phyloP scores from a whole-genome alignment of 331 rosid genomes.

The Ulmus americana region DNA sequence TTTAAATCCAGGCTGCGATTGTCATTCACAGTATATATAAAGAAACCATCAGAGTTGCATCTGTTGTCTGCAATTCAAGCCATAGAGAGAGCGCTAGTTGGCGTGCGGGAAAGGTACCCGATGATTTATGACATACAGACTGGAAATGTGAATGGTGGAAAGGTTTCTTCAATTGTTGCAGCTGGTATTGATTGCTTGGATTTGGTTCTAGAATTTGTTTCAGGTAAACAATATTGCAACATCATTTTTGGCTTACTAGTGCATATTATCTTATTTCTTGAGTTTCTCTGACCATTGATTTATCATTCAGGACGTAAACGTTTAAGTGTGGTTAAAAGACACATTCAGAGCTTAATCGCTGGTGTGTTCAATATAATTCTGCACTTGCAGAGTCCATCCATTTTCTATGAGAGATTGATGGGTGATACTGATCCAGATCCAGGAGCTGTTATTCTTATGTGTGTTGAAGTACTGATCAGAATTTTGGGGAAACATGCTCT shows the following conservation, averaged over 20 bases:
- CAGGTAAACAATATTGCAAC: slow-evolving; percentile 51
- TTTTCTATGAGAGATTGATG: slow-evolving; percentile 44
- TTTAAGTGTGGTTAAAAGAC: slow-evolving; percentile 66
- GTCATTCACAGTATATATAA: slow-evolving; percentile 59
- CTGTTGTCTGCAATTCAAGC: slow-evolving; percentile 61
- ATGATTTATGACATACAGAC: slow-evolving; percentile 49
- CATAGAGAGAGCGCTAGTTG: slow-evolving; percentile 73
- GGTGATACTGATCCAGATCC: slow-evolving; percentile 57
- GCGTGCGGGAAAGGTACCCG: slow-evolving; percentile 49
- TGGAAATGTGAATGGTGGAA: slow-evolving; percentile 53
- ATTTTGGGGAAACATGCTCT: slow-evolving; percentile 63
- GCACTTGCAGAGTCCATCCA: slow-evolving; percentile 62
- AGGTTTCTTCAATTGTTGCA: slow-evolving; percentile 57
- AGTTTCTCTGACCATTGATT: slow-evolving; percentile 21
- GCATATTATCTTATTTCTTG: background rate
- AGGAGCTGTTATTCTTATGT: slow-evolving; percentile 83
- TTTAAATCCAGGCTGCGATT: slow-evolving; percentile 58
- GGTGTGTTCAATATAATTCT: slow-evolving; percentile 61
- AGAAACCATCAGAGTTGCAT: slow-evolving; percentile 62
- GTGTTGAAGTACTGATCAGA: slow-evolving; percentile 73
- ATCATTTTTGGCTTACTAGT: slow-evolving; percentile 5
- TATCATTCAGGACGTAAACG: slow-evolving; percentile 53
- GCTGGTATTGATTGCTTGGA: slow-evolving; percentile 80
- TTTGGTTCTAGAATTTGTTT: slow-evolving; percentile 72
- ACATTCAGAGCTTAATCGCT: slow-evolving; percentile 55